Percentiles rank a stretch among this genome's conserved stretches.
Evolutionary conservation across 2,329 filamentous ascomycete species (phyloP).

Genomic region (Chrysoporthe deuterocubensis): DNA sequence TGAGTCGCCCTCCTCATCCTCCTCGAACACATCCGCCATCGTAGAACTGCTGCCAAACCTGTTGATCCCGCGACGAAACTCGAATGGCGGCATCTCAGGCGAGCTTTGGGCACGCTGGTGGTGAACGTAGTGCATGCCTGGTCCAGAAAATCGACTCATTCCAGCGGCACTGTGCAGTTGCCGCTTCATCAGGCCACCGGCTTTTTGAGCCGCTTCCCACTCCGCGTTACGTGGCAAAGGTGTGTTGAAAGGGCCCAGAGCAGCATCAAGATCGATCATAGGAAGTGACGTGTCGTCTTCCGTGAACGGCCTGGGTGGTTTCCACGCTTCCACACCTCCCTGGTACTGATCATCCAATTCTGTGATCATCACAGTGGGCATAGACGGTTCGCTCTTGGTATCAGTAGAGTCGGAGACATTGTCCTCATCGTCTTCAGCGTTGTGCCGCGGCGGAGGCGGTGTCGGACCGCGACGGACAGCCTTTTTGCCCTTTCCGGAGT

Average conservation of each 20-base stretch:
- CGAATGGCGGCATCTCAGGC: slow-evolving; percentile 77
- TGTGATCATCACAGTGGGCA: slow-evolving; percentile 48
- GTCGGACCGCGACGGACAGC: slow-evolving; percentile 51
- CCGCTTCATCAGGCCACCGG: slow-evolving; percentile 61
- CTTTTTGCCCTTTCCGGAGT: slow-evolving; percentile 48
- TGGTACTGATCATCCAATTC: slow-evolving; percentile 40
- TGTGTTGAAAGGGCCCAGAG: slow-evolving; percentile 89
- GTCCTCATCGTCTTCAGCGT: slow-evolving; percentile 39
- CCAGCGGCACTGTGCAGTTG: slow-evolving; percentile 78
- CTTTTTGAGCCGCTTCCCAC: slow-evolving; percentile 69
- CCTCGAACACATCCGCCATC: slow-evolving; percentile 87
- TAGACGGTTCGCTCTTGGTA: slow-evolving; percentile 38
- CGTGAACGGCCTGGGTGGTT: slow-evolving; percentile 43
- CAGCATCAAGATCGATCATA: slow-evolving; percentile 93
- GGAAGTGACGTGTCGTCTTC: slow-evolving; percentile 72
- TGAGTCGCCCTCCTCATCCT: slow-evolving; percentile 72
- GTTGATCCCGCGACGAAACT: slow-evolving; percentile 62
- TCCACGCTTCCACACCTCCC: slow-evolving; percentile 40
- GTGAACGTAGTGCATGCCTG: slow-evolving; percentile 69
- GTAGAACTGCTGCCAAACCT: slow-evolving; percentile 70
- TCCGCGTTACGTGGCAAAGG: slow-evolving; percentile 66
- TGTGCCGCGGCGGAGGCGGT: slow-evolving; percentile 44
- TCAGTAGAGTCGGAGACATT: slow-evolving; percentile 33
- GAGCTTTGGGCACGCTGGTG: slow-evolving; percentile 81
- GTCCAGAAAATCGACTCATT: slow-evolving; percentile 69